phyloP scores from a whole-genome alignment of 176 grass and related monocot genomes.

The Secale cereale region DNA sequence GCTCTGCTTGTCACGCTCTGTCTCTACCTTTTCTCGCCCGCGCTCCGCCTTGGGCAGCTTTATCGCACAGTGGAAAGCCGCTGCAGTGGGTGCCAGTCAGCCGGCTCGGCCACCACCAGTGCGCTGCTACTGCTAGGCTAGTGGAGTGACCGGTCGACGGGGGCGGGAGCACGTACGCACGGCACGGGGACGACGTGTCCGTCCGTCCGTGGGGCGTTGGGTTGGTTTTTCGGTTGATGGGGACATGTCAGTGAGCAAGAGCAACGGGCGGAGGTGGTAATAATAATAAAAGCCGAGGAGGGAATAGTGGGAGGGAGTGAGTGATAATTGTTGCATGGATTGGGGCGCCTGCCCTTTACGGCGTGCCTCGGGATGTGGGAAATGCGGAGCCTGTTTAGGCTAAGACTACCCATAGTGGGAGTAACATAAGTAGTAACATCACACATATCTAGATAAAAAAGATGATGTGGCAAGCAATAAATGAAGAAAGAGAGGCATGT shows the following conservation, averaged over 20 bases:
- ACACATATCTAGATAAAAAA: too few relatives aligned
- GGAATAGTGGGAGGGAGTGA: neutral
- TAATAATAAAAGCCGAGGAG: neutral
- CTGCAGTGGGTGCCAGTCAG: too few relatives aligned
- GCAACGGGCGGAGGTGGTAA: too few relatives aligned
- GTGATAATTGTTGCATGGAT: slow-evolving; percentile 26
- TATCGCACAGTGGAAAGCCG: neutral
- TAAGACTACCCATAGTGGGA: too few relatives aligned
- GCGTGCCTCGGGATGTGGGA: neutral
- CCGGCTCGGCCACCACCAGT: too few relatives aligned
- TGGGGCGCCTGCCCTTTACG: neutral
- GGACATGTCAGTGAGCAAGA: neutral
- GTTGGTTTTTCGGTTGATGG: neutral
- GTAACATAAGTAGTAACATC: too few relatives aligned
- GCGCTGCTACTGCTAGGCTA: neutral
- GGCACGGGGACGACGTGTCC: too few relatives aligned
- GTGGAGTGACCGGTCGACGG: neutral
- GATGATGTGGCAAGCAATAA: too few relatives aligned
- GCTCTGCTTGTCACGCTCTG: neutral
- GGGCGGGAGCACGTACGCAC: too few relatives aligned
- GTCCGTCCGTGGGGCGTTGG: too few relatives aligned
- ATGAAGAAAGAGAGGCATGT: too few relatives aligned
- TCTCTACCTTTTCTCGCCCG: too few relatives aligned
- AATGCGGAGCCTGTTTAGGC: neutral
- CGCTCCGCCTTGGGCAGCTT: slow-evolving; percentile 1